phyloP scores from a whole-genome alignment of 805 yeast species.

The Myxozyma lipomycoides region DNA sequence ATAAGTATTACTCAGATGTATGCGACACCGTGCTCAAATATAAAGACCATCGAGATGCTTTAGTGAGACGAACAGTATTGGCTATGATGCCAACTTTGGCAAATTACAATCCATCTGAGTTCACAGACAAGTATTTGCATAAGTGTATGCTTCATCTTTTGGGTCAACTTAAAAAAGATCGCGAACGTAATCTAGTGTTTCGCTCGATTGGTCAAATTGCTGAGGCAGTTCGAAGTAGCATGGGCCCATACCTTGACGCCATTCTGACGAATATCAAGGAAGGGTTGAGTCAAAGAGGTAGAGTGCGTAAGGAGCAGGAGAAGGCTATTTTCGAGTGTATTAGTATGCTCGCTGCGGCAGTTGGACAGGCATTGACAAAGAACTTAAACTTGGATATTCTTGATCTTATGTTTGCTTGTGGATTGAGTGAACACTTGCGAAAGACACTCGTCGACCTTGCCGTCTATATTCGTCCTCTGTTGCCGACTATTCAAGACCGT shows the following conservation, averaged over 20 bases:
- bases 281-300: conserved; percentile 60
- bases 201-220: conserved; percentile 83
- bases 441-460: conserved; percentile 66
- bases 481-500: conserved; percentile 65
- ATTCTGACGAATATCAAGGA: conserved; percentile 81
- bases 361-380: conserved; percentile 90
- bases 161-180: conserved; percentile 68
- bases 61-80: conserved; percentile 81
- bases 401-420: conserved; percentile 74
- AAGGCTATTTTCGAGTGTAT: conserved; percentile 85
- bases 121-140: conserved; percentile 78
- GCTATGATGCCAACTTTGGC: conserved; percentile 80
- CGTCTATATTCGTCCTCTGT: conserved; percentile 73
- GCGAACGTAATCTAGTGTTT: conserved; percentile 72
- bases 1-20: conserved; percentile 67
- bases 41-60: conserved; percentile 70
- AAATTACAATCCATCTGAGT: conserved; percentile 64
- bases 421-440: conserved; percentile 79
- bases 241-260: conserved; percentile 83
- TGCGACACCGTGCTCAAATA: conserved; percentile 69
- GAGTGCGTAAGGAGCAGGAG: conserved; percentile 65
- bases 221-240: conserved; percentile 67
- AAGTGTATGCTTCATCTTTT: conserved; percentile 72
- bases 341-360: conserved; percentile 78
- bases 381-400: conserved; percentile 77